Percentiles rank a stretch among this genome's conserved stretches.
Conservation (phyloP, 1,139 yeast species). For the Suhomyces bribrorum region DNA sequence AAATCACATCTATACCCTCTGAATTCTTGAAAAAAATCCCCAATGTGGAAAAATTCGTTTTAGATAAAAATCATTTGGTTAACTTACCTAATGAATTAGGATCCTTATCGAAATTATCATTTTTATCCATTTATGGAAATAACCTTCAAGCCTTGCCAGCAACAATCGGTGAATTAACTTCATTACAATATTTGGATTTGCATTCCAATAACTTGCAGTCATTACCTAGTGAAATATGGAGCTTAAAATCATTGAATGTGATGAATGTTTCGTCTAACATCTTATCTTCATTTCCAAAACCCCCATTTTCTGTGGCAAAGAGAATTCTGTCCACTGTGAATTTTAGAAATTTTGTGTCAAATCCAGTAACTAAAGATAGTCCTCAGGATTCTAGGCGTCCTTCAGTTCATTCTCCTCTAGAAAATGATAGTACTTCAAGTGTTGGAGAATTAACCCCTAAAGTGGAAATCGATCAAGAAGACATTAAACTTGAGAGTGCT, state of each 20-base stretch:
- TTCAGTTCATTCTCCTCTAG: conserved; percentile 10
- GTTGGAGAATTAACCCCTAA: conserved; percentile 1
- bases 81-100: conserved; percentile 73
- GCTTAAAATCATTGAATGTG: conserved; percentile 53
- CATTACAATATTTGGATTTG: conserved; percentile 70
- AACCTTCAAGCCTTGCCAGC: conserved; percentile 74
- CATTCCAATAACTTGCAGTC: conserved; percentile 82
- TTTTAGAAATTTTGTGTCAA: conserved; percentile 17
- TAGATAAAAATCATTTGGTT: conserved; percentile 83
- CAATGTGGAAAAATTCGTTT: conserved; percentile 68
- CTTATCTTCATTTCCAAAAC: conserved; percentile 65
- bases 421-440: conserved; percentile 5
- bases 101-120: conserved; percentile 55
- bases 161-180: conserved; percentile 59
- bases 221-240: conserved; percentile 71
- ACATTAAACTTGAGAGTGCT: conserved; percentile 5
- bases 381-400: conserved; percentile 15
- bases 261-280: conserved; percentile 83
- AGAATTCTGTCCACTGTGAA: conserved; percentile 37
- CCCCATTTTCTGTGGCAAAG: conserved; percentile 42
- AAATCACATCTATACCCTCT: conserved; percentile 70
- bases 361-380: conserved; percentile 8
- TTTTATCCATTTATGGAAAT: conserved; percentile 72
- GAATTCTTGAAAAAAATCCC: conserved; percentile 64
- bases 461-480: conserved; percentile 6